phyloP scores from a whole-genome alignment of 2,329 filamentous ascomycete species.

The Phaeoacremonium minimum region DNA sequence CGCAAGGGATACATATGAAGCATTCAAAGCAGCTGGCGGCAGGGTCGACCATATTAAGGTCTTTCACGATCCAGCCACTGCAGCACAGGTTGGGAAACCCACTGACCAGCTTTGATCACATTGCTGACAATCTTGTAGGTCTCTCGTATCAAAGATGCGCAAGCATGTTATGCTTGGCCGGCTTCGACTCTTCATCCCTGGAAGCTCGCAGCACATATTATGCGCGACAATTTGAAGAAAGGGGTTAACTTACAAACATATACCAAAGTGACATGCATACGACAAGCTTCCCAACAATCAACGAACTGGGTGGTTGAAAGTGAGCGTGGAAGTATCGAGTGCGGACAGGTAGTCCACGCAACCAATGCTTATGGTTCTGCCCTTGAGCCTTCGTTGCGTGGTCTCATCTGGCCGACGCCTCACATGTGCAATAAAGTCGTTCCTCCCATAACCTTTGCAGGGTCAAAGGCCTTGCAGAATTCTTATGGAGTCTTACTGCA shows the following conservation, averaged over 20 bases:
- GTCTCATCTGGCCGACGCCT: conserved; percentile 10
- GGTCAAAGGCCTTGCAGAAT: conserved; percentile 12
- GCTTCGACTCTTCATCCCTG: conserved; percentile 11
- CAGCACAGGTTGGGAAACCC: conserved; percentile 1
- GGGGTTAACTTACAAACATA: conserved; percentile 11
- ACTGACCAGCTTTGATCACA: too few relatives aligned
- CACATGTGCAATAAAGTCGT: conserved; percentile 15
- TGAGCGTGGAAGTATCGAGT: conserved; percentile 9
- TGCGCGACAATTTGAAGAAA: conserved; percentile 6
- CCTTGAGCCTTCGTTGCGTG: conserved; percentile 10
- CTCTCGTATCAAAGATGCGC: conserved; percentile 7
- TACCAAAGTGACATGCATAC: too few relatives aligned
- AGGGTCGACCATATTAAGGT: conserved; percentile 11
- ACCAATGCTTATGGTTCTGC: conserved; percentile 11
- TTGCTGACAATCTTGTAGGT: conserved; percentile 1
- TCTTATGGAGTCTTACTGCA: conserved; percentile 24
- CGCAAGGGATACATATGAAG: not conserved
- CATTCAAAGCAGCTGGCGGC: conserved; percentile 9
- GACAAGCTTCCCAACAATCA: too few relatives aligned
- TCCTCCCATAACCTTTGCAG: conserved; percentile 3
- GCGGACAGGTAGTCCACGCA: conserved; percentile 9
- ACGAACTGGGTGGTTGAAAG: conserved; percentile 6
- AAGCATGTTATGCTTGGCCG: conserved; percentile 11
- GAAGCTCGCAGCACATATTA: conserved; percentile 10
- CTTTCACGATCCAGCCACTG: conserved; percentile 9